Base-by-base conservation (phyloP, 129 eudicot genomes). In the carrot (Daucus carota) region DNA sequence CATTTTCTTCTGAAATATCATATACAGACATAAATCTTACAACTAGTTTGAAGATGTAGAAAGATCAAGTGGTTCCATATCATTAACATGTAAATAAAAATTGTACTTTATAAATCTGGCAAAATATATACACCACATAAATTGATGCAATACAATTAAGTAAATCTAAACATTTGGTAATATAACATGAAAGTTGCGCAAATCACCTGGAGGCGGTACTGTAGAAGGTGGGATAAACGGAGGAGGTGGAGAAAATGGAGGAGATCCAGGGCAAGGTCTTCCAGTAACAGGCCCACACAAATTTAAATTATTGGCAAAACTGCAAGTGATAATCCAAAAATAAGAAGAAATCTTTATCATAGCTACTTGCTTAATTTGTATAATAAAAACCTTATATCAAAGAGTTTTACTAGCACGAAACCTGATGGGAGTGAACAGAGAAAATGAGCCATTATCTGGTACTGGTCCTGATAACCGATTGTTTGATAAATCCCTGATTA, bases 201-300 rank as follows among this genome's bases (percentile, higher is more conserved):
- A 78, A 75, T 77, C 74, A 90, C 96, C 93, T 83, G 96, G 90
- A 29, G 80, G 7, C 57, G 90, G 29, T 77, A 84, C 71, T 74
- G 91, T 85, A 34, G 89, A 85, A 31, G 91, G 88, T 34, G 86
- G 92, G 31, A 90, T 83, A 83, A 90, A 90, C 12, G 98, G 96
- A 80, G 96, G 98, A 3, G 98, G 98, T 63, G 98, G 98, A 79
- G 98, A 88, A 70, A 93, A 90, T 54, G 98, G 98, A 46, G 98
- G 98, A 84, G 98, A 90, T 45, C 98, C 98, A 8, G 98, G 96
- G 86, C 98, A 93, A 1, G 92, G 96, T 62, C 76, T 90, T 40
- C 96, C 96, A 65, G 96, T 93, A 50, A 93, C 98, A 3, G 95
- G 98, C 70, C 98, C 98, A 75, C 98, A 93, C 5, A 93, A 85